Conservation (phyloP, 169 alveolate genomes). For the Cryptosporidium felis region DNA sequence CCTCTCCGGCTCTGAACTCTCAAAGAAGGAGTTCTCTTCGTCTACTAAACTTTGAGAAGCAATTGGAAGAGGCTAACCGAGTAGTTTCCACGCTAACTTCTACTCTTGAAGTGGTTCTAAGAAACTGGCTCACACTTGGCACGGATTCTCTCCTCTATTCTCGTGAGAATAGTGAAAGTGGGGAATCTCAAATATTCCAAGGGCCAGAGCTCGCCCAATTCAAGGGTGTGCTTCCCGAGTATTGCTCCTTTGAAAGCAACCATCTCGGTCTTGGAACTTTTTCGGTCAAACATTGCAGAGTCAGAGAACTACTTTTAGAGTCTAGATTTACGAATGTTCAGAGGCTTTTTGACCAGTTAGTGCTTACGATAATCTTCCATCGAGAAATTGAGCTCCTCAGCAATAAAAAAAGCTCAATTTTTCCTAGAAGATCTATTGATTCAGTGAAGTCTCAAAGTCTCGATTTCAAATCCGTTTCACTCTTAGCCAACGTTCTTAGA, state of each 20-base stretch:
- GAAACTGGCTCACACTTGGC: slow-evolving; percentile 3
- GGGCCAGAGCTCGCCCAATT: background rate
- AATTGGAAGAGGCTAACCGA: background rate
- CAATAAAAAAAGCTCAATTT: background rate
- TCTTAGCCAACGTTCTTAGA: background rate
- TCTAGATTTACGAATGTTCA: slow-evolving; percentile 16
- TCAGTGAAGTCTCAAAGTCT: background rate
- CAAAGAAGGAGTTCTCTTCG: slow-evolving; percentile 47
- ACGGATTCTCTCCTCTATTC: background rate
- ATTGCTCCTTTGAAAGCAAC: background rate
- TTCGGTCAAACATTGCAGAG: background rate
- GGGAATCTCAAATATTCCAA: slow-evolving; percentile 5
- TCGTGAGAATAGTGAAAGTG: background rate
- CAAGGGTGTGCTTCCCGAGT: background rate
- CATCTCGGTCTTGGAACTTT: background rate
- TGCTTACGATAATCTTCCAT: slow-evolving; percentile 30
- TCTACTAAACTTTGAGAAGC: background rate
- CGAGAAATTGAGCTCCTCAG: slow-evolving; percentile 16
- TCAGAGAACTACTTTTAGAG: background rate
- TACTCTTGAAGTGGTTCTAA: background rate
- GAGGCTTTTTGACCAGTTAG: slow-evolving; percentile 26
- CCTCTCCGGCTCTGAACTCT: background rate
- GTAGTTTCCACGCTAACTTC: background rate
- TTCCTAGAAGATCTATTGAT: slow-evolving; percentile 10
- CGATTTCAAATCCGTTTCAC: background rate